Percentiles rank a stretch among this genome's conserved stretches.
These are phyloP conservation scores for Akebia trifoliata DNA, from an alignment of 164 flowering plant genomes.

Conservation along the genomic window DNA sequence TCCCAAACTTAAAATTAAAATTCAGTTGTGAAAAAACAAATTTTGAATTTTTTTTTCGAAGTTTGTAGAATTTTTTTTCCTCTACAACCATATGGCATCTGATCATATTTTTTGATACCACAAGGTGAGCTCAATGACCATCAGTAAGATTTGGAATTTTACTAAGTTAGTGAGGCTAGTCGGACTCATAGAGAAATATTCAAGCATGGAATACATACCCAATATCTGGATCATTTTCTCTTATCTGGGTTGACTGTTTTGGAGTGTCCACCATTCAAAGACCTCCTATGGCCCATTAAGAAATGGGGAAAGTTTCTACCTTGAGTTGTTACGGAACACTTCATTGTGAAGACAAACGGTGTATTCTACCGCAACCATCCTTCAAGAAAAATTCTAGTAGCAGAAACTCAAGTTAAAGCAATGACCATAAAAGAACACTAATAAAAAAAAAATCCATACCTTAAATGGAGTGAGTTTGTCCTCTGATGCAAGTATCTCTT, in stretches of 20 bases:
- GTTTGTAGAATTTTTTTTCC: no score
- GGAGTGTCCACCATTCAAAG: constrained; percentile 71
- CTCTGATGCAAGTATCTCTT: constrained; percentile 54
- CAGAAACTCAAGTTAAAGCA: constrained; percentile 24
- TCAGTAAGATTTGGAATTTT: no score
- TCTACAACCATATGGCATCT: no score
- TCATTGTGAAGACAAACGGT: constrained; percentile 89
- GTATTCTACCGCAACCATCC: constrained; percentile 94
- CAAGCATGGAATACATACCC: constrained; percentile 39
- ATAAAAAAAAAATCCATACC: constrained; percentile 25
- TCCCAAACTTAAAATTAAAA: no score
- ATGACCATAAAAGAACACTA: constrained; percentile 2
- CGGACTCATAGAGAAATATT: no score
- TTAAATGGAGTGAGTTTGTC: constrained; percentile 71
- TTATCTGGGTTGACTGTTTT: constrained; percentile 83
- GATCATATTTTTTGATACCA: no score
- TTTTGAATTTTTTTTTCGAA: no score
- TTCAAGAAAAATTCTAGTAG: constrained; percentile 68
- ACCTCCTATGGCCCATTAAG: constrained; percentile 79
- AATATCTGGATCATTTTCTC: constrained; percentile 69
- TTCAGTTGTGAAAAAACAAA: no score
- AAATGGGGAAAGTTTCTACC: constrained; percentile 90
- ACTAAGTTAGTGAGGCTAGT: no score
- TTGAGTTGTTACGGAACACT: constrained; percentile 87
- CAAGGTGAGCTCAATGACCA: no score